phyloP scores from a whole-genome alignment of 75 land plant genomes.

The Pinus taeda region DNA sequence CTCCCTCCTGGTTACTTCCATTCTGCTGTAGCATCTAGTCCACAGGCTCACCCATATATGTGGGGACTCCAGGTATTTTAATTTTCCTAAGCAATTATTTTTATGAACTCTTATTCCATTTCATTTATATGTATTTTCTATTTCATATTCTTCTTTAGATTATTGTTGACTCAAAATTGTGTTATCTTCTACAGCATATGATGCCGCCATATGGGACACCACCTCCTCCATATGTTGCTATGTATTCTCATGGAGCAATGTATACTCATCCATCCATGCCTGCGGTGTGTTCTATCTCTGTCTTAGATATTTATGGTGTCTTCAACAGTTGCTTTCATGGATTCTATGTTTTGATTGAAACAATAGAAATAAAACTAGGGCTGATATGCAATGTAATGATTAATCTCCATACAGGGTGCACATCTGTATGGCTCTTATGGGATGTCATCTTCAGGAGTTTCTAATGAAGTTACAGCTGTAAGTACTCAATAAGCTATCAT shows the following conservation, averaged over 20 bases:
- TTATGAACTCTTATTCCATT: background rate
- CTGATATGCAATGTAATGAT: background rate
- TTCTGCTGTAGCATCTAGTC: slow-evolving; percentile 28
- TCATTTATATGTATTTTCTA: background rate
- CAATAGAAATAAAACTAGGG: no score
- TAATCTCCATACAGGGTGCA: slow-evolving; percentile 17
- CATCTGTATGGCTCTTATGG: slow-evolving; percentile 45
- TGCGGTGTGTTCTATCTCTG: slow-evolving; percentile 11
- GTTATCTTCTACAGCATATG: slow-evolving; percentile 24
- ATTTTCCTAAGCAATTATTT: background rate
- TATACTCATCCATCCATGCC: slow-evolving; percentile 44
- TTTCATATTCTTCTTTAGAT: background rate
- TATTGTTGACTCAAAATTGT: background rate
- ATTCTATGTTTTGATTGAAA: background rate
- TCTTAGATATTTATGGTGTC: background rate
- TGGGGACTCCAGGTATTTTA: slow-evolving; percentile 32
- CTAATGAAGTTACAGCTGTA: slow-evolving; percentile 12
- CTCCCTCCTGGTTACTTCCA: slow-evolving; percentile 42
- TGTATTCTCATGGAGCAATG: slow-evolving; percentile 50
- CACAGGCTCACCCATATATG: slow-evolving; percentile 50
- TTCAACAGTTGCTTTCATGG: background rate
- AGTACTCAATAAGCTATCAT: background rate
- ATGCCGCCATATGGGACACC: slow-evolving; percentile 53
- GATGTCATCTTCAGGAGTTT: slow-evolving; percentile 16
- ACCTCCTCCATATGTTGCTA: slow-evolving; percentile 40